Base-by-base conservation (phyloP, 2,329 filamentous ascomycete species). In the Curvularia sp. region DNA sequence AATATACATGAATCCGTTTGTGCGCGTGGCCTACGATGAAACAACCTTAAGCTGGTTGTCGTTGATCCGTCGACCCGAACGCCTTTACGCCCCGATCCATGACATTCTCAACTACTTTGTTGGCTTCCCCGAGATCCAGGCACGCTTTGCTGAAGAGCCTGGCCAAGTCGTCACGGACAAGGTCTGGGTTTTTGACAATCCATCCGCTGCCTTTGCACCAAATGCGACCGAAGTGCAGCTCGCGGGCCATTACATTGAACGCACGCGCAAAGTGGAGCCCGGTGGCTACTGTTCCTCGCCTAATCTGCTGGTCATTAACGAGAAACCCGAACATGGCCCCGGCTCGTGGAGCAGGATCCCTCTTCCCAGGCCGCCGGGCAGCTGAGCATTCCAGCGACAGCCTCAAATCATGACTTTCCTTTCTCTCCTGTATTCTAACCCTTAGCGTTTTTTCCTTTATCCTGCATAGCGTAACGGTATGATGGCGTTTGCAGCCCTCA, bases 1-100 rank as follows among this genome's bases (percentile, higher is more conserved):
- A 1, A 87, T 91, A 51, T 92, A 86, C 70, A 85, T 92, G 81
- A 93, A 93, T 70, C 90, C 90, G 0, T 92, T 85, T 68, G 84
- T 93, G 43, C 85, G 90, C 18, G 88, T 91, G 4, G 87, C 89
- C 1, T 92, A 93, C 72, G 83, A 85, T 47, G 76, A 80, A 30
- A 71, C 71, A 4, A 85, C 86, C 0, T 80, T 90, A 8, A 77
- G 78, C 0, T 88, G 85, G 84, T 79, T 92, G 2, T 77, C 81
- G 2, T 76, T 87, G 28, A 84, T 85, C 5, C 84, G 85, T 58
- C 85, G 87, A 12, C 88, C 89, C 67, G 90, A 93, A 74, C 80
- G 85, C 5, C 79, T 92, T 0, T 88, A 89, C 61, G 80, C 82
- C 0, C 74, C 84, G 4, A 80, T 86, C 3, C 88, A 92, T 67